Percentiles rank a stretch among this genome's conserved stretches.
These are phyloP conservation scores for Ilyonectria sp. DNA, from an alignment of 2,329 filamentous ascomycete species.

Conservation along the genomic window DNA sequence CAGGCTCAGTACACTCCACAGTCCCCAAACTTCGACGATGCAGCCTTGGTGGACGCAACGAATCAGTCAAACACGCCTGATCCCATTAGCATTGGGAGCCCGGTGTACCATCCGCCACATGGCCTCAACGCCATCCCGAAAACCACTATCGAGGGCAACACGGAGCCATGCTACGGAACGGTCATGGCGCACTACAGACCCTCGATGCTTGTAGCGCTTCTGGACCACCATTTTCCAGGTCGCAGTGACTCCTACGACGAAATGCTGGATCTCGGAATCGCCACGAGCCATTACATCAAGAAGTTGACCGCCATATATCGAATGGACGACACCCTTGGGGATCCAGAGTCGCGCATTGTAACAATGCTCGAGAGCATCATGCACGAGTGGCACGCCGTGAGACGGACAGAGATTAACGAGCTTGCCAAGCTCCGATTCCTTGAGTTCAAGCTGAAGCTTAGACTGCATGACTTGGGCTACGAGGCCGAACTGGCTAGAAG, in stretches of 20 bases:
- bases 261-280: background rate
- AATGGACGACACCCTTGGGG: background rate
- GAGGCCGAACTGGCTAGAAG: background rate
- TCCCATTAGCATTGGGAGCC: slow-evolving; percentile 1
- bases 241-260: background rate
- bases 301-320: background rate
- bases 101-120: background rate
- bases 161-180: background rate
- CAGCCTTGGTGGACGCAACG: background rate
- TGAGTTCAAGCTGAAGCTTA: slow-evolving; percentile 4
- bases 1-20: background rate
- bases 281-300: background rate
- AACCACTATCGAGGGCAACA: background rate
- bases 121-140: too few relatives aligned
- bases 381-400: background rate
- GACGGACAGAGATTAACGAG: background rate
- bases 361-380: slow-evolving; percentile 3
- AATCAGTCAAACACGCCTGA: background rate
- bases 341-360: background rate
- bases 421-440: slow-evolving; percentile 12
- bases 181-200: background rate
- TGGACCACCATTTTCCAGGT: slow-evolving; percentile 7
- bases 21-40: background rate
- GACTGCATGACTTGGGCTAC: background rate
- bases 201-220: background rate